Evolutionary conservation across 768 basidiomycete species (phyloP).

Genomic region (Boletus edulis): DNA sequence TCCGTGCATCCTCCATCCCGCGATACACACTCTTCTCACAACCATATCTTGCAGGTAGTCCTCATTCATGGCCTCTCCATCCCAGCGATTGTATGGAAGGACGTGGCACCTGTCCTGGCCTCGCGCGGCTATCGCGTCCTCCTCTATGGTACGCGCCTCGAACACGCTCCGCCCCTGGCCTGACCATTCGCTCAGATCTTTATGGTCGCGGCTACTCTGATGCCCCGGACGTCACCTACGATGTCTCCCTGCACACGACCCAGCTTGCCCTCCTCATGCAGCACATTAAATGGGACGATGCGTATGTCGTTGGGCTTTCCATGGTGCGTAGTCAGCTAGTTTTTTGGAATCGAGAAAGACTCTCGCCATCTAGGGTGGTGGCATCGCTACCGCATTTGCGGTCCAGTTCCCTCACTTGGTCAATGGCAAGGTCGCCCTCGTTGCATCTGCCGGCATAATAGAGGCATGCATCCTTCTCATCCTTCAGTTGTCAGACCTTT

Average conservation of each 20-base stretch:
- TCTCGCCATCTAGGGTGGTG: slow-evolving; percentile 58
- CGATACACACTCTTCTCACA: slow-evolving; percentile 1
- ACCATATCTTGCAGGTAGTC: slow-evolving; percentile 48
- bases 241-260: slow-evolving; percentile 60
- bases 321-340: slow-evolving; percentile 47
- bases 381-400: slow-evolving; percentile 67
- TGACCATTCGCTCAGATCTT: slow-evolving; percentile 49
- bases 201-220: slow-evolving; percentile 85
- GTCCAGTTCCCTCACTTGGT: slow-evolving; percentile 72
- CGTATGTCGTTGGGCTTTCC: slow-evolving; percentile 65
- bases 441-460: slow-evolving; percentile 69
- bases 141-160: slow-evolving; percentile 55
- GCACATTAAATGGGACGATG: slow-evolving; percentile 68
- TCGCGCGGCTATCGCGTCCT: slow-evolving; percentile 68
- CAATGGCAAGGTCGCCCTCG: slow-evolving; percentile 58
- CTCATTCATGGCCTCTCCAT: slow-evolving; percentile 78
- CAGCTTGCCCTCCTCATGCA: slow-evolving; percentile 86
- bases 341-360: slow-evolving; percentile 8
- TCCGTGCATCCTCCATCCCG: slow-evolving; percentile 27
- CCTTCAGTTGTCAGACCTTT: background rate
- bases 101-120: slow-evolving; percentile 65
- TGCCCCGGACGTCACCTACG: slow-evolving; percentile 68
- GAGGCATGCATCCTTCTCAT: slow-evolving; percentile 41
- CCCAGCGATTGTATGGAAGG: slow-evolving; percentile 75
- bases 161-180: background rate